Percentiles rank a stretch among this genome's conserved stretches.
These are phyloP conservation scores for Saccharum spontaneum DNA, from an alignment of 176 grass and related monocot species.

Conservation along the genomic window DNA sequence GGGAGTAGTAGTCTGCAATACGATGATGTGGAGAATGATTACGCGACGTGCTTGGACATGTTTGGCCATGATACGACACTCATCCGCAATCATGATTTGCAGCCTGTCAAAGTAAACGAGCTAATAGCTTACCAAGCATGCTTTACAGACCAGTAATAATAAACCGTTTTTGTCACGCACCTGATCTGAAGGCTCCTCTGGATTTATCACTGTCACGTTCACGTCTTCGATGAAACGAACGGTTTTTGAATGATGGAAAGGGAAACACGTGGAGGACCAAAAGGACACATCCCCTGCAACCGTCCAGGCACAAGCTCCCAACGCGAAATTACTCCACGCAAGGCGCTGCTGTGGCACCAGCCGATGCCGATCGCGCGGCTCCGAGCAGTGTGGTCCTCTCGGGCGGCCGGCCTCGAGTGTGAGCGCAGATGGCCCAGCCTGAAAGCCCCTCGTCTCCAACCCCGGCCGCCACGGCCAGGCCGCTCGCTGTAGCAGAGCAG, in stretches of 20 bases:
- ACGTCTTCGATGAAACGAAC: too few relatives aligned
- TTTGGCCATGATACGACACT: not conserved
- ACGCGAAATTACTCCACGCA: not conserved
- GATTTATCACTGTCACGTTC: too few relatives aligned
- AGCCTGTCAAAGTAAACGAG: not conserved
- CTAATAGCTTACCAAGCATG: too few relatives aligned
- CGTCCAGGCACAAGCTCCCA: not conserved
- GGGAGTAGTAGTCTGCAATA: not conserved
- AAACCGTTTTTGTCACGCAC: too few relatives aligned
- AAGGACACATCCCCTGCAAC: not conserved
- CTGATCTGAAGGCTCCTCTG: too few relatives aligned
- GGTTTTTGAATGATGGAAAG: not conserved
- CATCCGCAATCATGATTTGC: constrained; percentile 16
- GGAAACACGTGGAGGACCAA: not conserved
- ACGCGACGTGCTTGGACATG: not conserved
- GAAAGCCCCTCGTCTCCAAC: constrained; percentile 1
- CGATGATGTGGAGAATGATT: constrained; percentile 25
- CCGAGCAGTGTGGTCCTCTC: constrained; percentile 20
- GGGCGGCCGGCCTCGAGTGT: too few relatives aligned
- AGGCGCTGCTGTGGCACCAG: not conserved
- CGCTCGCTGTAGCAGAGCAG: too few relatives aligned
- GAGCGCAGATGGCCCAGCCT: too few relatives aligned
- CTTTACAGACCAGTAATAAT: too few relatives aligned
- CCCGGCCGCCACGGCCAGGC: too few relatives aligned
- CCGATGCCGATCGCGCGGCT: not conserved